phyloP scores from a whole-genome alignment of 2,329 filamentous ascomycete genomes.

The Verticillium nubilum region DNA sequence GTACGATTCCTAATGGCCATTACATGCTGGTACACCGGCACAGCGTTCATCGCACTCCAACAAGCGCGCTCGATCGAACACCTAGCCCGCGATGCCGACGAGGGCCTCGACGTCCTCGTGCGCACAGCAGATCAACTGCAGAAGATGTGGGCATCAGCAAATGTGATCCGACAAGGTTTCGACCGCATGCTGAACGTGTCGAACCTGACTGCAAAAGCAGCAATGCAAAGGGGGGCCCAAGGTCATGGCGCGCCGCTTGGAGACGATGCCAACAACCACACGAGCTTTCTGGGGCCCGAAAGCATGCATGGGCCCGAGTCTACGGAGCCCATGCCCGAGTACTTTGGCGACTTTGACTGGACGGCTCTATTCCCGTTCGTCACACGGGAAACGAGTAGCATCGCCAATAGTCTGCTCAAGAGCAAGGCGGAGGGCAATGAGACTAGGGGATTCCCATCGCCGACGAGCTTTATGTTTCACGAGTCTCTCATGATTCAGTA shows the following conservation, averaged over 20 bases:
- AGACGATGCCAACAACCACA: no score
- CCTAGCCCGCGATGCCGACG: constrained; percentile 23
- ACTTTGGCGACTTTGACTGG: constrained; percentile 21
- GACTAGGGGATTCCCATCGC: constrained; percentile 13
- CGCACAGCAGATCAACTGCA: constrained; percentile 25
- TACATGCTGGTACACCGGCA: constrained; percentile 35
- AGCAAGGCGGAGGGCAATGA: constrained; percentile 13
- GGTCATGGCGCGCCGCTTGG: not conserved
- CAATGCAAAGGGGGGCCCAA: not conserved
- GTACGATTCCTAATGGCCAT: constrained; percentile 35
- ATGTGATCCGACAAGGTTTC: constrained; percentile 25
- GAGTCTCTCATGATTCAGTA: constrained; percentile 17
- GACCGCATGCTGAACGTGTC: constrained; percentile 16
- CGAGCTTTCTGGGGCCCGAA: not conserved
- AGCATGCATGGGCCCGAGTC: not conserved
- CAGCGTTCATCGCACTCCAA: constrained; percentile 32
- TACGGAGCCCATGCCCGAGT: not conserved
- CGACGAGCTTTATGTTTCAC: constrained; percentile 14
- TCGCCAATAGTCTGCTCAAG: constrained; percentile 19
- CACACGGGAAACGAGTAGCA: constrained; percentile 20
- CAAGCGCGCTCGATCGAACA: constrained; percentile 28
- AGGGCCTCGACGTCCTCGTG: constrained; percentile 24
- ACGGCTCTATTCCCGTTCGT: constrained; percentile 27
- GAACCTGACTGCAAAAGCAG: not conserved
- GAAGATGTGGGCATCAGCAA: constrained; percentile 29